These are phyloP conservation scores for Schizosaccharomyces lindneri DNA, from an alignment of 805 yeast genomes.

Conservation along the genomic window DNA sequence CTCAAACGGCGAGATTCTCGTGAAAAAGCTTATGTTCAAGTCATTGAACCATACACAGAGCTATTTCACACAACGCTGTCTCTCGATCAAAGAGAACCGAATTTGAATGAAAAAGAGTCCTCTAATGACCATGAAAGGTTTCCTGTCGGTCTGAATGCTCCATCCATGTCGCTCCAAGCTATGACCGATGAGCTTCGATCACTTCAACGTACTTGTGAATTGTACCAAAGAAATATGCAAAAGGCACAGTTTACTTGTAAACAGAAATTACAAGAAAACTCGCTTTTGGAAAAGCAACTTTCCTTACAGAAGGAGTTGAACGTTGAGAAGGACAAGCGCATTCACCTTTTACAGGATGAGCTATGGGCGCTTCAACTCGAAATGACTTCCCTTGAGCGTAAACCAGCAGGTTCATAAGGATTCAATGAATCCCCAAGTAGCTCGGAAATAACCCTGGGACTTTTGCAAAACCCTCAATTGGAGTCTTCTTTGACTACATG, in stretches of 20 bases:
- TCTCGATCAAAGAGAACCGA: background rate
- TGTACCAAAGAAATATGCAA: background rate
- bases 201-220: background rate
- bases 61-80: background rate
- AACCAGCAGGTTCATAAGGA: background rate
- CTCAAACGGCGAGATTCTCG: background rate
- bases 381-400: background rate
- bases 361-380: background rate
- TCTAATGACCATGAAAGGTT: background rate
- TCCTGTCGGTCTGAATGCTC: background rate
- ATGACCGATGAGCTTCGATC: background rate
- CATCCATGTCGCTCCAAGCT: too few species aligned
- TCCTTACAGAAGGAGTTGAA: background rate
- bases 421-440: too few species aligned
- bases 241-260: background rate
- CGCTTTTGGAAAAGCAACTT: background rate
- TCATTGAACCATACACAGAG: background rate
- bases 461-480: too few species aligned
- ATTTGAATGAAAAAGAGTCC: background rate
- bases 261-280: background rate
- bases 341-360: background rate
- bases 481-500: too few species aligned
- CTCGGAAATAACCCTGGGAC: too few species aligned
- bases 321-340: background rate
- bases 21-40: background rate